A percentile compares a stretch with the other conserved stretches of the same genome.
Evolutionary conservation across 1,284 basidiomycete genomes (phyloP).

Genomic region (Puccinia horiana): DNA sequence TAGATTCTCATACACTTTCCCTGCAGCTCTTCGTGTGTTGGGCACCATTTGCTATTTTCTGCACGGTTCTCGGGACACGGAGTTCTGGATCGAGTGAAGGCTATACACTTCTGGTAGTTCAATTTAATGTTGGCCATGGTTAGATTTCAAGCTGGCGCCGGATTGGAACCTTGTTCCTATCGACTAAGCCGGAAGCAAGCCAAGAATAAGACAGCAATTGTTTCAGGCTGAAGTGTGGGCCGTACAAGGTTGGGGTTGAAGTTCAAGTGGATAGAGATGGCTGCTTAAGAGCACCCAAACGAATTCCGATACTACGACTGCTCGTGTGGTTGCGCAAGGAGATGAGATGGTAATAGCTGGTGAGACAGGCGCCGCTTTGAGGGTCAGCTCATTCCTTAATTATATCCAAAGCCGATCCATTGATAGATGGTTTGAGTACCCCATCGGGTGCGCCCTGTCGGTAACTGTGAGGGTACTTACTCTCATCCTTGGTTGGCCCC

Average conservation of each 20-base stretch:
- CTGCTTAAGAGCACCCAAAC: not conserved
- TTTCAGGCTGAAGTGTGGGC: not conserved
- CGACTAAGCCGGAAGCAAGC: not conserved
- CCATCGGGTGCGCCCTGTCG: not conserved
- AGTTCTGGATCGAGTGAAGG: conserved; percentile 30
- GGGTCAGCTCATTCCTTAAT: not conserved
- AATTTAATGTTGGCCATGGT: not conserved
- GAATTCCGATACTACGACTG: not conserved
- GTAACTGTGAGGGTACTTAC: conserved; percentile 24
- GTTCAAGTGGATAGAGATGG: not conserved
- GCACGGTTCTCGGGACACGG: conserved; percentile 31
- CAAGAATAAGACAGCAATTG: not conserved
- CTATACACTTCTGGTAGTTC: conserved; percentile 31
- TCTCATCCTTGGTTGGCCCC: not conserved
- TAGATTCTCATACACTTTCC: conserved; percentile 44
- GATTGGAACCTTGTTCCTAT: not conserved
- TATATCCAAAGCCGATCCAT: not conserved
- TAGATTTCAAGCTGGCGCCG: not conserved
- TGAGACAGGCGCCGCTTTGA: not conserved
- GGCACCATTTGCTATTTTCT: conserved; percentile 43
- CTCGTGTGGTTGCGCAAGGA: not conserved
- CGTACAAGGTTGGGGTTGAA: not conserved
- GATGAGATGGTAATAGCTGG: not conserved
- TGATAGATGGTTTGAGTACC: conserved; percentile 1
- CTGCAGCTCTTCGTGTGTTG: conserved; percentile 41